Evolutionary conservation across 495 filamentous ascomycete species (phyloP).

Genomic region (Usnea hakonensis): DNA sequence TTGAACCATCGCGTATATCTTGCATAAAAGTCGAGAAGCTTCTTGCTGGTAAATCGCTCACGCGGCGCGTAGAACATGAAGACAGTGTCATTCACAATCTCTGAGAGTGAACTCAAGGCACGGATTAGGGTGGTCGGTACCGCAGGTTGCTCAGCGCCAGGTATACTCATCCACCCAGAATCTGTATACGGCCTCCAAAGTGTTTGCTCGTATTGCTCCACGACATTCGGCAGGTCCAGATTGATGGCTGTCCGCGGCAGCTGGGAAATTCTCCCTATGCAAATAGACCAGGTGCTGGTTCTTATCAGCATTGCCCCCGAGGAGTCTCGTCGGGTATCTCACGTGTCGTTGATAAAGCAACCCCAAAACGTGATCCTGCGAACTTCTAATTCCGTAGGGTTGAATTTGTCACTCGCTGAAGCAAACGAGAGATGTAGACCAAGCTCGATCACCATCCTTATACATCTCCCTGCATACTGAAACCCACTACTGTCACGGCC

Average conservation of each 20-base stretch:
- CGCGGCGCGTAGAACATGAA: slow-evolving; percentile 40
- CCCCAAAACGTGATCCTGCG: slow-evolving; percentile 43
- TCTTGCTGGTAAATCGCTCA: slow-evolving; percentile 37
- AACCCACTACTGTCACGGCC: slow-evolving; percentile 35
- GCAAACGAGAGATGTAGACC: slow-evolving; percentile 20
- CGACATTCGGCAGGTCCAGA: slow-evolving; percentile 29
- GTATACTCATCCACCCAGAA: not conserved
- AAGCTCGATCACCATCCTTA: slow-evolving; percentile 27
- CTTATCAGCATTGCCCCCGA: slow-evolving; percentile 3
- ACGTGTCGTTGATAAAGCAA: slow-evolving; percentile 36
- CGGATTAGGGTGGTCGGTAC: slow-evolving; percentile 26
- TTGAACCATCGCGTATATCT: slow-evolving; percentile 37
- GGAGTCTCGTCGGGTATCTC: not conserved
- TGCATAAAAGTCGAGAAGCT: slow-evolving; percentile 31
- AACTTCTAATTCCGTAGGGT: slow-evolving; percentile 33
- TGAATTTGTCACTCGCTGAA: slow-evolving; percentile 21
- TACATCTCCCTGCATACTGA: slow-evolving; percentile 33
- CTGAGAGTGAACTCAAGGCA: slow-evolving; percentile 31
- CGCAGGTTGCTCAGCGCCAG: slow-evolving; percentile 13
- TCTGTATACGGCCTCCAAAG: slow-evolving; percentile 30
- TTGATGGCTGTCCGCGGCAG: slow-evolving; percentile 37
- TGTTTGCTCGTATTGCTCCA: slow-evolving; percentile 24
- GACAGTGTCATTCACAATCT: slow-evolving; percentile 38
- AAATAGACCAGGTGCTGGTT: slow-evolving; percentile 33
- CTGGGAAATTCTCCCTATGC: slow-evolving; percentile 36